Percentiles rank a stretch among this genome's conserved stretches.
Evolutionary conservation across 257 asterid genomes (phyloP).

Genomic region (Verbena officinalis): DNA sequence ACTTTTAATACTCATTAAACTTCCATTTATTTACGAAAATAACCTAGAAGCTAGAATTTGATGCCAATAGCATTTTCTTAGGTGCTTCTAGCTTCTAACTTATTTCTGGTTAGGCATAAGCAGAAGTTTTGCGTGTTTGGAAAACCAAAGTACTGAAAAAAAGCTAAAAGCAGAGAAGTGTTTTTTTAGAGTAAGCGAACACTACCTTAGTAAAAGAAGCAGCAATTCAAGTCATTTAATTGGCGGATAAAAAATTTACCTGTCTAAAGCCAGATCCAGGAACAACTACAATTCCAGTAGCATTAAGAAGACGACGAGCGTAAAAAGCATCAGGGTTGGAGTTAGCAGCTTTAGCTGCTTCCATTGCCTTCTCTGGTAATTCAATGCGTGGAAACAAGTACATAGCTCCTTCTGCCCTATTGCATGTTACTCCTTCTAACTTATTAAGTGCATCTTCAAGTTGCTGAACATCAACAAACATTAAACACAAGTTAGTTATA

Average conservation of each 20-base stretch:
- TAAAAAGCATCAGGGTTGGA: constrained; percentile 78
- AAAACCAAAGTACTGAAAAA: too few species aligned
- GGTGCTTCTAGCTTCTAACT: too few species aligned
- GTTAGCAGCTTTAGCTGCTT: constrained; percentile 76
- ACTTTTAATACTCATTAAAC: too few species aligned
- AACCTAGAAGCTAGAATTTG: too few species aligned
- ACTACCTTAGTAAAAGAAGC: too few species aligned
- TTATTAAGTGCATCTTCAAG: constrained; percentile 86
- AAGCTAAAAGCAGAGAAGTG: too few species aligned
- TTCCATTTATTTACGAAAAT: too few species aligned
- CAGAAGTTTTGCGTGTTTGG: too few species aligned
- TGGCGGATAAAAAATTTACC: constrained; percentile 53
- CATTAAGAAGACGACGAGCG: constrained; percentile 70
- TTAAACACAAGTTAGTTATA: not conserved
- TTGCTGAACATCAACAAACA: constrained; percentile 43
- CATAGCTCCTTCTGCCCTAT: constrained; percentile 98
- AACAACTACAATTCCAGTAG: constrained; percentile 92
- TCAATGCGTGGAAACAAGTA: constrained; percentile 80
- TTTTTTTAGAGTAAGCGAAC: too few species aligned
- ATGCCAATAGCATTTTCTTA: too few species aligned
- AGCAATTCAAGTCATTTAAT: too few species aligned
- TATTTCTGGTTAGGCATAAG: too few species aligned
- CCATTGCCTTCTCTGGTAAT: constrained; percentile 80
- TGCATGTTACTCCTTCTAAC: constrained; percentile 89
- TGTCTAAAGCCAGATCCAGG: constrained; percentile 98